Evolutionary conservation across 306 rosid species (phyloP).

Genomic region (Prunus kanzakura): DNA sequence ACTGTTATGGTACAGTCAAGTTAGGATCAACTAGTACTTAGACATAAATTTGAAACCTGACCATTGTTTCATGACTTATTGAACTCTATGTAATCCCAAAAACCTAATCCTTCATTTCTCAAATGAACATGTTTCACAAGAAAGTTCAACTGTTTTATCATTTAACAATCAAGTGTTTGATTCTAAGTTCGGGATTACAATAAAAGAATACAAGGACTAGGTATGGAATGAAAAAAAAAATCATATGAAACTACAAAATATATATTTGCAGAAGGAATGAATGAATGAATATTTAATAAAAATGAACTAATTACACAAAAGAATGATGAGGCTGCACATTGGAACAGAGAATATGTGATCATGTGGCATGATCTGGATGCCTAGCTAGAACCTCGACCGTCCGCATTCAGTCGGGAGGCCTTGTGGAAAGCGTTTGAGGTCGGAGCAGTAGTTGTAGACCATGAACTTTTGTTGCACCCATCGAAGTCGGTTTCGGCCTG

Average conservation of each 20-base stretch:
- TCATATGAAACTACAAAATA: neutral
- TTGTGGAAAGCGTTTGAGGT: conserved; percentile 38
- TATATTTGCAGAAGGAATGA: neutral
- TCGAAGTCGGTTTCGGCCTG: conserved; percentile 33
- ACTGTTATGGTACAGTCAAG: neutral
- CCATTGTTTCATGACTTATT: neutral
- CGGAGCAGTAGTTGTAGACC: conserved; percentile 49
- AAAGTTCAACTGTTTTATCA: neutral
- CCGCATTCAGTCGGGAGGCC: conserved; percentile 47
- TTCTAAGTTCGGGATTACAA: neutral
- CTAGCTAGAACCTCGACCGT: conserved; percentile 13
- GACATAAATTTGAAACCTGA: neutral
- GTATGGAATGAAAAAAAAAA: neutral
- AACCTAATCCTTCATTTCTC: neutral
- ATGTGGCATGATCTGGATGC: neutral
- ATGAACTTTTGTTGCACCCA: conserved; percentile 52
- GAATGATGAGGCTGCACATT: neutral
- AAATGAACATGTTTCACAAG: too few relatives aligned
- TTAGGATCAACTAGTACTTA: neutral
- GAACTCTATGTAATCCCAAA: too few relatives aligned
- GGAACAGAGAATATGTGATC: neutral
- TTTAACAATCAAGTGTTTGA: neutral
- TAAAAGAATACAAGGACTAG: neutral
- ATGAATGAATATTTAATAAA: neutral
- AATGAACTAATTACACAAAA: neutral